Evolutionary conservation across 2,329 filamentous ascomycete genomes (phyloP).

Genomic region (Verticillium albo-atrum): DNA sequence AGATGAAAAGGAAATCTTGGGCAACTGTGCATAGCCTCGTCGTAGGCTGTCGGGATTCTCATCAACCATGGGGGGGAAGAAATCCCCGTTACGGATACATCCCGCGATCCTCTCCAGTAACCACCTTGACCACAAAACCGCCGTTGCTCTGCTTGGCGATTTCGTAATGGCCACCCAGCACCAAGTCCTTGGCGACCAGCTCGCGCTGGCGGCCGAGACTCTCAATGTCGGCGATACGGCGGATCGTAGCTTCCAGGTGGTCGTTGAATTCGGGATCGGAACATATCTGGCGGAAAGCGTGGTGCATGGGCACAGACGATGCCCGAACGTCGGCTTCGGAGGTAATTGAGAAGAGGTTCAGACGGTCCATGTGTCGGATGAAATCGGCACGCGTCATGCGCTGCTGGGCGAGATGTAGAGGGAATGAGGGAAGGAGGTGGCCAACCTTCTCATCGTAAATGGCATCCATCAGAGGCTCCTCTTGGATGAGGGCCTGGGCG

Average conservation of each 20-base stretch:
- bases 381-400: slow-evolving; percentile 97
- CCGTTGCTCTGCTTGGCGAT: slow-evolving; percentile 40
- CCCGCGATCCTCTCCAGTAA: slow-evolving; percentile 31
- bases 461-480: slow-evolving; percentile 53
- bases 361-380: slow-evolving; percentile 84
- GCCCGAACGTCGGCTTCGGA: slow-evolving; percentile 82
- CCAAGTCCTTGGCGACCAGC: slow-evolving; percentile 90
- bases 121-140: slow-evolving; percentile 37
- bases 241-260: slow-evolving; percentile 46
- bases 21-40: neutral
- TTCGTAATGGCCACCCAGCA: slow-evolving; percentile 76
- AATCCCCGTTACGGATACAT: neutral
- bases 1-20: neutral
- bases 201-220: slow-evolving; percentile 90
- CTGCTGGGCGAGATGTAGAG: slow-evolving; percentile 78
- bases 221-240: slow-evolving; percentile 86
- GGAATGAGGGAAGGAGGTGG: slow-evolving; percentile 21
- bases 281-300: slow-evolving; percentile 84
- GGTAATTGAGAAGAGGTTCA: slow-evolving; percentile 94
- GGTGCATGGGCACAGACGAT: slow-evolving; percentile 94
- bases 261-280: slow-evolving; percentile 50
- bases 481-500: slow-evolving; percentile 84
- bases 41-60: neutral
- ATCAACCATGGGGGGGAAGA: neutral
- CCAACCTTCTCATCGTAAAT: slow-evolving; percentile 9